These are phyloP conservation scores for Penicillium janthinellum DNA, from an alignment of 2,329 filamentous ascomycete species.

Conservation along the genomic window DNA sequence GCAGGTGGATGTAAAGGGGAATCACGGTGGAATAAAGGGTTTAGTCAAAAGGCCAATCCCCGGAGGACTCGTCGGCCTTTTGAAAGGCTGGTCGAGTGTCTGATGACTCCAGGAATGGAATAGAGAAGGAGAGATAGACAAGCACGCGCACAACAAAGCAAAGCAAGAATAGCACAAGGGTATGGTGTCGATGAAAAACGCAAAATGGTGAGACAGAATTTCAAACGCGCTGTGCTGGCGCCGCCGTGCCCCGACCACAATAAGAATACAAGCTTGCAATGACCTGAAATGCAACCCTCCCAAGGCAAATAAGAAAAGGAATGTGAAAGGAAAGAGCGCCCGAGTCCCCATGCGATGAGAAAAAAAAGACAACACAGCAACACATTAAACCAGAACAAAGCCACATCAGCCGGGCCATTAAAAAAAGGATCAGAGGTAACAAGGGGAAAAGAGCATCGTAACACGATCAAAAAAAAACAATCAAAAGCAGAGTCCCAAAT, in stretches of 20 bases:
- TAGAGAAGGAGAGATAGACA: conserved; percentile 5
- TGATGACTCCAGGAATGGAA: conserved; percentile 3
- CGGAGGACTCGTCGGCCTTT: conserved; percentile 3
- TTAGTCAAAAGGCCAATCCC: conserved; percentile 16
- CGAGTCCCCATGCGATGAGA: conserved; percentile 35
- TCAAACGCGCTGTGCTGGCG: conserved; percentile 23
- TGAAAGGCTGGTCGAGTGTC: conserved; percentile 8
- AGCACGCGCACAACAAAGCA: conserved; percentile 19
- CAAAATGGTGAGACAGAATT: conserved; percentile 25
- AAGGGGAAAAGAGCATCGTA: conserved; percentile 16
- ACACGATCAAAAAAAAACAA: conserved; percentile 29
- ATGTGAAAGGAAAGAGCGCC: conserved; percentile 32
- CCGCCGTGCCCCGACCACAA: conserved; percentile 27
- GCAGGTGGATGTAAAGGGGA: conserved; percentile 32
- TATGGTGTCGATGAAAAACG: conserved; percentile 34
- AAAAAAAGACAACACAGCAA: conserved; percentile 17
- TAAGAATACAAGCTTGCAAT: conserved; percentile 33
- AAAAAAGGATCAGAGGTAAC: conserved; percentile 10
- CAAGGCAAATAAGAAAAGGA: conserved; percentile 31
- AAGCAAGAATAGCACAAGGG: conserved; percentile 32
- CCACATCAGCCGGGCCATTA: conserved; percentile 12
- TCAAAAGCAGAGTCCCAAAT: conserved; percentile 35
- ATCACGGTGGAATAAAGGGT: conserved; percentile 26
- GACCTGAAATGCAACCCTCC: conserved; percentile 36
- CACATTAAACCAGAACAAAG: conserved; percentile 18